Evolutionary conservation across 2,329 filamentous ascomycete genomes (phyloP), one percentile per base, ranked within the genome.

Genomic region (Microsporum canis): DNA sequence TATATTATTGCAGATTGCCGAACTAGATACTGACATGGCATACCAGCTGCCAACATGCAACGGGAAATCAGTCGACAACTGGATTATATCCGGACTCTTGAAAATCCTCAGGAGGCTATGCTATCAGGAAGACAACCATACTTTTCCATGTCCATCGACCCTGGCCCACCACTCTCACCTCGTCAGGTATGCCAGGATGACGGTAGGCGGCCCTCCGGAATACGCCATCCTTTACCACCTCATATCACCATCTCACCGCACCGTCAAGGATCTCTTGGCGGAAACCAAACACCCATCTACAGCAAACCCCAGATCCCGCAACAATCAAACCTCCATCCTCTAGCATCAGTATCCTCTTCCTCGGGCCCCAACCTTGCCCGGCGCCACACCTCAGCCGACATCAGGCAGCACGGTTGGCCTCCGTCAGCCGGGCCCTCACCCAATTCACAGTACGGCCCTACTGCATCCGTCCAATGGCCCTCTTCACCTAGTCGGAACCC

Each of bases 371-470:
- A 85, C 68, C 79, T 96, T 55, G 83, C 85, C 51, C 86, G 92
- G 65, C 84, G 92, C 63, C 94, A 99, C 75, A 99, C 94, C 1
- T 92, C 91, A 43, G 94, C 94, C 62, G 94, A 99, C 71, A 97
- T 99, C 67, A 87, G 94, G 59, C 87, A 91, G 68, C 88, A 91
- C 71, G 89, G 88, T 41, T 92, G 88, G 85, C 86, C 80, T 79
- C 49, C 58, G 29, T 59, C 63, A 5, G 72, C 75, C 17, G 71
- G 64, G 61, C 64, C 62, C 61, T 67, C 71, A 57, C 70, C 78
- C 47, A 79, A 83, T 31, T 88, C 87, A 3, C 88, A 86, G 8
- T 88, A 85, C 69, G 79, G 82, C 5, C 85, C 86, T 2, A 79
- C 84, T 64, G 80, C 80, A 59, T 82, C 80, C 14, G 75, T 78